These are phyloP conservation scores for Penicillium psychrofluorescens DNA, from an alignment of 495 filamentous ascomycete genomes.

Conservation along the genomic window DNA sequence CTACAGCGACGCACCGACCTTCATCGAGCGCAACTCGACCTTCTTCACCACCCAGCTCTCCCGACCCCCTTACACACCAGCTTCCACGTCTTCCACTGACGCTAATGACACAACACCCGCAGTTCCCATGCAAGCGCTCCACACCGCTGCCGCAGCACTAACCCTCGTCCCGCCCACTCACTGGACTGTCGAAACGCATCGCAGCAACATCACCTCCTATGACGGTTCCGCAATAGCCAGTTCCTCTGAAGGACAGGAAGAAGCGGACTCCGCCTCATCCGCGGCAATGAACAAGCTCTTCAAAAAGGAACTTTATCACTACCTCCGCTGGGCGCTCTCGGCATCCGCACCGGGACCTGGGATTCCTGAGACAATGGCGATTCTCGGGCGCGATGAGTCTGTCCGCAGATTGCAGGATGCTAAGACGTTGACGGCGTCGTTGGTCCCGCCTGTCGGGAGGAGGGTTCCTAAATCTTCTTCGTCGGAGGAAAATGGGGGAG, in stretches of 20 bases:
- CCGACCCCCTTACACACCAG: constrained; percentile 22
- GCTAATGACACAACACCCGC: constrained; percentile 2
- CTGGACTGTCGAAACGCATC: constrained; percentile 32
- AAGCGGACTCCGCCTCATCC: neutral
- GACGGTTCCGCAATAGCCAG: constrained; percentile 19
- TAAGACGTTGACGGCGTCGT: constrained; percentile 19
- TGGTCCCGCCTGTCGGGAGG: constrained; percentile 9
- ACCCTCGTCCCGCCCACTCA: constrained; percentile 30
- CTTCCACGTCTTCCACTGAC: constrained; percentile 6
- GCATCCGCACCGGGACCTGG: constrained; percentile 52
- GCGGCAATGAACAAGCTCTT: constrained; percentile 23
- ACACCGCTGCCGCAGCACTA: constrained; percentile 30
- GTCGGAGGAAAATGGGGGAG: constrained; percentile 7
- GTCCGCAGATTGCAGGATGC: constrained; percentile 48
- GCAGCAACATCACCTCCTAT: constrained; percentile 30
- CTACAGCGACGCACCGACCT: constrained; percentile 52
- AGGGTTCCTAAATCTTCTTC: constrained; percentile 12
- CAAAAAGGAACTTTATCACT: constrained; percentile 43
- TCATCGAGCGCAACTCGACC: constrained; percentile 50
- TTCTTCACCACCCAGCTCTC: constrained; percentile 51
- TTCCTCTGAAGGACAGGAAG: neutral
- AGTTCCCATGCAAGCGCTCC: constrained; percentile 29
- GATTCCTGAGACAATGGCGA: constrained; percentile 49
- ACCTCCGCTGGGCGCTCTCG: constrained; percentile 61
- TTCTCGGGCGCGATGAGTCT: constrained; percentile 57